Evolutionary conservation across 257 asterid species (phyloP).

Genomic region (Forsythia viridissima): DNA sequence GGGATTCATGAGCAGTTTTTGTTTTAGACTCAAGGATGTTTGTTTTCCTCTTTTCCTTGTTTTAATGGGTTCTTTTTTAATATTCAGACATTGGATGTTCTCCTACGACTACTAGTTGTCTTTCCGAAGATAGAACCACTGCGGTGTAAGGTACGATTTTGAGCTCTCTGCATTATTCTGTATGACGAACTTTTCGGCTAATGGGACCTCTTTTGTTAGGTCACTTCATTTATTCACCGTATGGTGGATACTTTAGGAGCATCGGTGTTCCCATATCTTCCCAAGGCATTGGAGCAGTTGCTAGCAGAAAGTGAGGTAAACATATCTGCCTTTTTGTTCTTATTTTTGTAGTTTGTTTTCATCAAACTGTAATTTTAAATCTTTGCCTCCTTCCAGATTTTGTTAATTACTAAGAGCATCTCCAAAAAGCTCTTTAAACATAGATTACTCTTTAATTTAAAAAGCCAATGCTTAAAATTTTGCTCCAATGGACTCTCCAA

Average conservation of each 20-base stretch:
- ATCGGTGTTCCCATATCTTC: slow-evolving; percentile 88
- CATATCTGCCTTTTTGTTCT: slow-evolving; percentile 5
- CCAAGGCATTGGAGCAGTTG: slow-evolving; percentile 86
- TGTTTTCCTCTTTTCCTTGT: neutral
- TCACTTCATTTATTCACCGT: slow-evolving; percentile 92
- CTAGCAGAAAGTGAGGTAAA: slow-evolving; percentile 89
- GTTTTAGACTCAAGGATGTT: neutral
- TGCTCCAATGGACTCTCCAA: too few species aligned
- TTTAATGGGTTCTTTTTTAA: slow-evolving; percentile 8
- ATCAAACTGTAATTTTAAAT: neutral
- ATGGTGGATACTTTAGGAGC: slow-evolving; percentile 93
- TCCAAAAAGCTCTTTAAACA: too few species aligned
- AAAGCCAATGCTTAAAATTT: too few species aligned
- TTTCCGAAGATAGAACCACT: slow-evolving; percentile 78
- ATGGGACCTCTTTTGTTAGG: slow-evolving; percentile 45
- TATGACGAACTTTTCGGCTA: slow-evolving; percentile 11
- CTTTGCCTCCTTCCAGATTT: neutral
- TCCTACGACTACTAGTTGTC: slow-evolving; percentile 79
- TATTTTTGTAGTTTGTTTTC: neutral
- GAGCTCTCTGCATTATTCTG: slow-evolving; percentile 16
- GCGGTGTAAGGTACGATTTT: slow-evolving; percentile 72
- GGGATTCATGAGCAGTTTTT: neutral
- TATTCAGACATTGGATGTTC: slow-evolving; percentile 52
- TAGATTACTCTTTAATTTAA: too few species aligned
- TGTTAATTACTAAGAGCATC: neutral